A percentile compares a stretch with the other conserved stretches of the same genome.
phyloP scores from a whole-genome alignment of 257 asterid species.

The Avicennia marina region DNA sequence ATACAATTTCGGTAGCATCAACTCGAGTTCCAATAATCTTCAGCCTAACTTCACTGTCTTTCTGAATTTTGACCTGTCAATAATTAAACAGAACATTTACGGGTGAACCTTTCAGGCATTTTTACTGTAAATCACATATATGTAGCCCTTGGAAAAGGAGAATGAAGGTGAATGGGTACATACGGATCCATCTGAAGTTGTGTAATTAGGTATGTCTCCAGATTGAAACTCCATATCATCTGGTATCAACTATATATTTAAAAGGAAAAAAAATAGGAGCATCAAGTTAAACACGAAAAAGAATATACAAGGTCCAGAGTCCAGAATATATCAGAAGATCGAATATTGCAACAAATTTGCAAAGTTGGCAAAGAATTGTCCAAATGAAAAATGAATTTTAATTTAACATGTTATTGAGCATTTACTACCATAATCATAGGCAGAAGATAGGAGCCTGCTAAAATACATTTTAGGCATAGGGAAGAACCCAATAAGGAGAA shows the following conservation, averaged over 20 bases:
- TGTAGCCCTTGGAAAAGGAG: slow-evolving; percentile 4
- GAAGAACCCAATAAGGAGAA: too few species aligned
- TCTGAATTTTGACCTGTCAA: slow-evolving; percentile 51
- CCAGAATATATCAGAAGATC: too few species aligned
- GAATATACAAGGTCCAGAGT: too few species aligned
- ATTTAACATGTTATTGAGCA: too few species aligned
- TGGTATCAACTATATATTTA: slow-evolving; percentile 63
- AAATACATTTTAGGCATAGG: too few species aligned
- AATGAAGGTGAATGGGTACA: slow-evolving; percentile 4
- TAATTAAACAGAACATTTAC: slow-evolving; percentile 8
- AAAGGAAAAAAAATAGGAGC: not conserved
- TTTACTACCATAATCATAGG: too few species aligned
- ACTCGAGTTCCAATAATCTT: slow-evolving; percentile 63
- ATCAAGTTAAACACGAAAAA: too few species aligned
- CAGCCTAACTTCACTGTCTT: slow-evolving; percentile 60
- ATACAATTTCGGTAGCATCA: slow-evolving; percentile 87
- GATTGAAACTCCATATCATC: slow-evolving; percentile 98
- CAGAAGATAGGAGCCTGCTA: too few species aligned
- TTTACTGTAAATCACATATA: too few species aligned
- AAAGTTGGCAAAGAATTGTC: too few species aligned
- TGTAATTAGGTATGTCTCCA: slow-evolving; percentile 88
- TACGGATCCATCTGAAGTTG: slow-evolving; percentile 88
- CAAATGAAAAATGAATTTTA: too few species aligned
- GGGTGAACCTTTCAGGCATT: slow-evolving; percentile 4
- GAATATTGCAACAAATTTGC: too few species aligned